Evolutionary conservation across 345 rosid species (phyloP).

Genomic region (Dipteronia sinensis): DNA sequence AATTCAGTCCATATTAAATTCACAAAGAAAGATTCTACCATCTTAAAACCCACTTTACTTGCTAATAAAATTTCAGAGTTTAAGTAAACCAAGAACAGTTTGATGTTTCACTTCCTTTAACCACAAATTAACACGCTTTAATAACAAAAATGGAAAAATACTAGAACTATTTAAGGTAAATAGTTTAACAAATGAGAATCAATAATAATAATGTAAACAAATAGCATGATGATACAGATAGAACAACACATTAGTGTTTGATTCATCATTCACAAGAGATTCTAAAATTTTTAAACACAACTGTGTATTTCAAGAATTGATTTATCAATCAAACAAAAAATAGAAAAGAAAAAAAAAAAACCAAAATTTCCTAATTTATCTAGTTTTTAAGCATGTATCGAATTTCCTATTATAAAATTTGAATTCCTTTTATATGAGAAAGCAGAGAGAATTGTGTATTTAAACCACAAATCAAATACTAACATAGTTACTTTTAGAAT

Average conservation of each 20-base stretch:
- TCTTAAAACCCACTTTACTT: not conserved
- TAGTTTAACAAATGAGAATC: not conserved
- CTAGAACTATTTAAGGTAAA: not conserved
- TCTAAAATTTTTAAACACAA: not conserved
- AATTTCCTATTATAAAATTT: not conserved
- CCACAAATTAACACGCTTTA: not conserved
- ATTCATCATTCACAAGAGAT: not conserved
- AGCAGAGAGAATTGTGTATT: not conserved
- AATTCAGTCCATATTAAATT: not conserved
- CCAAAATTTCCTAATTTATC: not conserved
- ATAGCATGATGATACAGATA: not conserved
- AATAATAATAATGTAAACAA: not conserved
- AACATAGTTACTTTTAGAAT: not conserved
- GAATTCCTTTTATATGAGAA: not conserved
- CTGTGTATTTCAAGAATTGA: too few species aligned
- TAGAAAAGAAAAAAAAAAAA: not conserved
- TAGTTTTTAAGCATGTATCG: not conserved
- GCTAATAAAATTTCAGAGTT: not conserved
- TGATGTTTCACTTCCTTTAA: not conserved
- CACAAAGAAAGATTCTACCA: not conserved
- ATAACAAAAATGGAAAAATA: too few species aligned
- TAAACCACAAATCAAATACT: not conserved
- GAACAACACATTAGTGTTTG: not conserved
- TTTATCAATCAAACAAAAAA: not conserved
- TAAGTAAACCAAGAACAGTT: not conserved